Conservation (phyloP, 2,329 filamentous ascomycete species). For the Fonsecaea nubica region DNA sequence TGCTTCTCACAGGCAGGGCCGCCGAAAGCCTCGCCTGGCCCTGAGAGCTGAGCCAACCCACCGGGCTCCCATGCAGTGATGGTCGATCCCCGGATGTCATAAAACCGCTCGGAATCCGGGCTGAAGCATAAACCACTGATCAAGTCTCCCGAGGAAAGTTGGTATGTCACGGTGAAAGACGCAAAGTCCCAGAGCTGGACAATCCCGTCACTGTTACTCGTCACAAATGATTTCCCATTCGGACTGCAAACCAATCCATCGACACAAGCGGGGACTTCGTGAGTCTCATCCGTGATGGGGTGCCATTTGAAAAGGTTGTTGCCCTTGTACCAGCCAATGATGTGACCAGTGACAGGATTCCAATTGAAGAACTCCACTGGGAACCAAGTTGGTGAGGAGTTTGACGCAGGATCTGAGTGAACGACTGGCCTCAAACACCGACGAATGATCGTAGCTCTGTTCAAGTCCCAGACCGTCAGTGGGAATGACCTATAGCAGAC, state of each 20-base stretch:
- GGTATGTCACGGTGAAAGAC: conserved; percentile 39
- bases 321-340: conserved; percentile 46
- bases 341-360: conserved; percentile 42
- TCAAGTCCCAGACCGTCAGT: conserved; percentile 35
- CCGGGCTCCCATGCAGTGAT: conserved; percentile 45
- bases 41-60: conserved; percentile 37
- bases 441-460: conserved; percentile 10
- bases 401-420: not conserved
- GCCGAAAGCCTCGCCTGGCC: conserved; percentile 37
- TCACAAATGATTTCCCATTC: conserved; percentile 41
- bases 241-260: conserved; percentile 38
- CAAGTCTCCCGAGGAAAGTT: conserved; percentile 36
- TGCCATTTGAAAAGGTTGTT: conserved; percentile 49
- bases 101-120: conserved; percentile 41
- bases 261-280: conserved; percentile 39
- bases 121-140: conserved; percentile 41
- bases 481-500: conserved; percentile 38
- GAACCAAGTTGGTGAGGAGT: conserved; percentile 15
- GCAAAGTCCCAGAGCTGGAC: conserved; percentile 42
- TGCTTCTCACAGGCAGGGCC: conserved; percentile 27
- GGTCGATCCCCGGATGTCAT: conserved; percentile 40
- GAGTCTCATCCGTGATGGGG: conserved; percentile 42
- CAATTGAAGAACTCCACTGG: conserved; percentile 35
- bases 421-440: conserved; percentile 14
- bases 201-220: conserved; percentile 39